These are phyloP conservation scores for Phytophthora fragariaefolia DNA, from an alignment of 352 stramenopile species.

Conservation along the genomic window DNA sequence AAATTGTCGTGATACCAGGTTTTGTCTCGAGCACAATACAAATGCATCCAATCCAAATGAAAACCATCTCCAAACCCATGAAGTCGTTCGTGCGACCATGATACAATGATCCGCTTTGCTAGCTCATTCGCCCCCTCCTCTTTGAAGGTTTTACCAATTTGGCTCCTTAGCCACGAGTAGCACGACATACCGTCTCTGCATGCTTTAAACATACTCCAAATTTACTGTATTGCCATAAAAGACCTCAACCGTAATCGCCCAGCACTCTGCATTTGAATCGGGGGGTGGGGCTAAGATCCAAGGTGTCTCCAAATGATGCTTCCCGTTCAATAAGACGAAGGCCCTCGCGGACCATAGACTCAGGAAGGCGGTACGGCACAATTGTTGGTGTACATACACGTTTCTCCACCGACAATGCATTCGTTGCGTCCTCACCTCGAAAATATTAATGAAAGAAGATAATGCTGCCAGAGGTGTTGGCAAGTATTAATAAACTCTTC, in stretches of 20 bases:
- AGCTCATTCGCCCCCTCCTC: not conserved
- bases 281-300: not conserved
- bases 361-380: not conserved
- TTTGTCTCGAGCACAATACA: slow-evolving; percentile 1
- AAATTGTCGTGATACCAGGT: slow-evolving; percentile 10
- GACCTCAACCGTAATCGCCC: no score
- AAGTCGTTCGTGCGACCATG: not conserved
- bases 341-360: not conserved
- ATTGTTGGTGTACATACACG: not conserved
- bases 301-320: not conserved
- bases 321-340: not conserved
- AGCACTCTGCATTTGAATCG: not conserved
- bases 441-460: not conserved
- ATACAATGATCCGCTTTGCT: not conserved
- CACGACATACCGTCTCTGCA: not conserved
- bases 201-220: not conserved
- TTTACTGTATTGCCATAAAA: slow-evolving; percentile 7
- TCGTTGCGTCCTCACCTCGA: no score
- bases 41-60: slow-evolving; percentile 5
- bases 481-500: not conserved
- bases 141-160: not conserved
- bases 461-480: not conserved
- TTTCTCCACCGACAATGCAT: not conserved
- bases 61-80: slow-evolving; percentile 5
- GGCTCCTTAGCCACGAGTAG: slow-evolving; percentile 2